Evolutionary conservation across 768 basidiomycete species (phyloP).

Genomic region (Leccinum subtestaceum): DNA sequence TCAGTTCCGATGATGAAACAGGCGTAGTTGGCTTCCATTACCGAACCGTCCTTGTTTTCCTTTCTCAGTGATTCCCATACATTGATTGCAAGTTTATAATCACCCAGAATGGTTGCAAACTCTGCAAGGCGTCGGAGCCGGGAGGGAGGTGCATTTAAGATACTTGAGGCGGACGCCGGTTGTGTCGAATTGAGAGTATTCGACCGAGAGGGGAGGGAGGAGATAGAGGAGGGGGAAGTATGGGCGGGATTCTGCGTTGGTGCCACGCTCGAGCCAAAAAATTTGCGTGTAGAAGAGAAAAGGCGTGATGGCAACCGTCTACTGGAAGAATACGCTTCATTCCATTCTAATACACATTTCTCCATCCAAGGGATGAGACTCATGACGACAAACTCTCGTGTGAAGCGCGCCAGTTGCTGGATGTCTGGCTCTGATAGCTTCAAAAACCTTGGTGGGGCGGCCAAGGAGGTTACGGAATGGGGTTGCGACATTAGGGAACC

Average conservation of each 20-base stretch:
- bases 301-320: constrained; percentile 78
- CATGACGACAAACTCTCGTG: constrained; percentile 85
- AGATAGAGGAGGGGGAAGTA: constrained; percentile 37
- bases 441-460: constrained; percentile 34
- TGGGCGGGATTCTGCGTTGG: constrained; percentile 43
- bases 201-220: constrained; percentile 37
- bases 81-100: constrained; percentile 75
- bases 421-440: constrained; percentile 70
- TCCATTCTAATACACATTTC: constrained; percentile 89
- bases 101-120: constrained; percentile 89
- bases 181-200: constrained; percentile 37
- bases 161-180: constrained; percentile 19
- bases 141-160: constrained; percentile 42
- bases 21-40: constrained; percentile 30
- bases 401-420: constrained; percentile 68
- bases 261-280: constrained; percentile 67
- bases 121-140: constrained; percentile 90
- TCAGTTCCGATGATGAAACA: constrained; percentile 9
- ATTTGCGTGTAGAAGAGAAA: constrained; percentile 81
- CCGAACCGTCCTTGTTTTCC: constrained; percentile 85
- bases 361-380: constrained; percentile 97
- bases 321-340: constrained; percentile 79
- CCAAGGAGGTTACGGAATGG: background rate
- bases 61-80: constrained; percentile 89
- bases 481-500: constrained; percentile 5